phyloP scores from a whole-genome alignment of 257 asterid species.

The Fraxinus excelsior region DNA sequence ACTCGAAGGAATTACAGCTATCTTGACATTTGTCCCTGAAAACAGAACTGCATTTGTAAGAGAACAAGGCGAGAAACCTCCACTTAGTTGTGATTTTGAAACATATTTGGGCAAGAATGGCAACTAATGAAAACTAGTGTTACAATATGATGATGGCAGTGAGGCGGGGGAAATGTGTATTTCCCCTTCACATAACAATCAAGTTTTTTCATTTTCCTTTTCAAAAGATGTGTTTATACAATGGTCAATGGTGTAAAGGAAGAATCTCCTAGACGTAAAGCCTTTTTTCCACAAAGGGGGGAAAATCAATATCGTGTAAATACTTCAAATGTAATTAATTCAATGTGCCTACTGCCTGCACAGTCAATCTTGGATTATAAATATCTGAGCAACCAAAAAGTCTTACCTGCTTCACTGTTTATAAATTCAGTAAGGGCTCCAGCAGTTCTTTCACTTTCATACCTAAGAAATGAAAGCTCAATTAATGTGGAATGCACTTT shows the following conservation, averaged over 20 bases:
- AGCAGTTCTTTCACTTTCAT: slow-evolving; percentile 74
- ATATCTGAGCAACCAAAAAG: not conserved
- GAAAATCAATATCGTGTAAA: too few relatives aligned
- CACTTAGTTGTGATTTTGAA: slow-evolving; percentile 2
- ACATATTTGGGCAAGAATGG: not conserved
- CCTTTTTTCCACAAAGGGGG: too few relatives aligned
- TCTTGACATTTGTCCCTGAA: slow-evolving; percentile 85
- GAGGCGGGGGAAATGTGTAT: not conserved
- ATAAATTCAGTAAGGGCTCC: slow-evolving; percentile 81
- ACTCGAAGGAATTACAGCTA: slow-evolving; percentile 69
- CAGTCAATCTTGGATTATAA: not conserved
- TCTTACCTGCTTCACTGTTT: slow-evolving; percentile 80
- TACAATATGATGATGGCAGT: not conserved
- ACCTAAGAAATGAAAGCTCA: slow-evolving; percentile 42
- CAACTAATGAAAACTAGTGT: slow-evolving; percentile 4
- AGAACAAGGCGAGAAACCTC: not conserved
- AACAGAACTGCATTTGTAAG: slow-evolving; percentile 15
- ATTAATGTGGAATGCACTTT: slow-evolving; percentile 13
- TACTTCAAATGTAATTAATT: too few relatives aligned
- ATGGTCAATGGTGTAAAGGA: not conserved
- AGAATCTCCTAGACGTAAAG: not conserved
- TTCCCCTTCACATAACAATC: not conserved
- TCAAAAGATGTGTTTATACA: not conserved
- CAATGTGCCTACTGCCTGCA: not conserved
- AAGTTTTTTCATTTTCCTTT: not conserved